These are phyloP conservation scores for Pseudozyma hubeiensis DNA, from an alignment of 1,284 basidiomycete species.

Conservation along the genomic window DNA sequence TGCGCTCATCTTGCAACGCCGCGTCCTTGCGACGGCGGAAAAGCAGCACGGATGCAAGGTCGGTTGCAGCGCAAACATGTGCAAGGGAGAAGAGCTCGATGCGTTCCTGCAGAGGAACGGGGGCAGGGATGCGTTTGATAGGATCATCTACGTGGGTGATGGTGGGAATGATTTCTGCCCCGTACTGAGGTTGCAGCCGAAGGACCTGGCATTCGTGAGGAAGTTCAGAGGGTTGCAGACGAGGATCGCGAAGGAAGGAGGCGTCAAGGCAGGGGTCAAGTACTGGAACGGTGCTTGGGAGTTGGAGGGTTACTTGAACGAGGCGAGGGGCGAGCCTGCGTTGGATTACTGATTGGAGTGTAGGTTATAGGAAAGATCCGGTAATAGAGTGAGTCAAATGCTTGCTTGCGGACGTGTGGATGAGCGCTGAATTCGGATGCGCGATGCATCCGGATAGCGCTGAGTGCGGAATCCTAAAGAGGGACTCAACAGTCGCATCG, in stretches of 20 bases:
- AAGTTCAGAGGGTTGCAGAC: slow-evolving; percentile 63
- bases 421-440: too few relatives aligned
- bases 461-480: too few relatives aligned
- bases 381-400: too few relatives aligned
- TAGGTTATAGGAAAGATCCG: not conserved
- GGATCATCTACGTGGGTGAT: slow-evolving; percentile 91
- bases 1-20: slow-evolving; percentile 80
- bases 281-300: slow-evolving; percentile 68
- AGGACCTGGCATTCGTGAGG: slow-evolving; percentile 65
- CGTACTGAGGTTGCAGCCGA: slow-evolving; percentile 76
- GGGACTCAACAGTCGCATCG: too few relatives aligned
- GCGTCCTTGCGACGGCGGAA: slow-evolving; percentile 75
- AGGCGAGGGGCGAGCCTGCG: slow-evolving; percentile 20
- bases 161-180: slow-evolving; percentile 97
- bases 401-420: too few relatives aligned
- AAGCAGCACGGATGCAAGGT: slow-evolving; percentile 85
- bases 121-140: slow-evolving; percentile 76
- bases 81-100: slow-evolving; percentile 93
- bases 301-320: slow-evolving; percentile 55
- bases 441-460: too few relatives aligned
- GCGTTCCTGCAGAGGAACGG: slow-evolving; percentile 80
- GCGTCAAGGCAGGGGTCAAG: slow-evolving; percentile 57
- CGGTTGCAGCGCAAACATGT: slow-evolving; percentile 97
- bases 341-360: slow-evolving; percentile 21
- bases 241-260: slow-evolving; percentile 58